Evolutionary conservation across 345 rosid genomes (phyloP).

Genomic region (Trapa bicornis): DNA sequence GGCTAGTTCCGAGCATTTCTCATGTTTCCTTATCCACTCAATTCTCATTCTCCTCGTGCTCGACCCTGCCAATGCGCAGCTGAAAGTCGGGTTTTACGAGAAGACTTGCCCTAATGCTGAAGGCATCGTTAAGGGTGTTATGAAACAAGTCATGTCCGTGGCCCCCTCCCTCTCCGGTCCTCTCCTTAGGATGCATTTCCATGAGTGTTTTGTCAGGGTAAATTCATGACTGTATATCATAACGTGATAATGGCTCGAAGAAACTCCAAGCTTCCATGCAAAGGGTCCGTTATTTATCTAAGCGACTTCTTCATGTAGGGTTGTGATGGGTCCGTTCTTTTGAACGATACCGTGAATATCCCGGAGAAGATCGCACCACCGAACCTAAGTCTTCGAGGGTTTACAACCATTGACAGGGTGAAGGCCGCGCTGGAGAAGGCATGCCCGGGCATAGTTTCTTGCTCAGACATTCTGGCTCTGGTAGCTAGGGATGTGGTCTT

Average conservation of each 20-base stretch:
- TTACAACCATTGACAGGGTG: constrained; percentile 37
- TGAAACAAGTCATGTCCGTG: constrained; percentile 18
- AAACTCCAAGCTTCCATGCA: not conserved
- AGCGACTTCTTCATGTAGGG: constrained; percentile 33
- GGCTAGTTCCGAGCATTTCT: constrained; percentile 16
- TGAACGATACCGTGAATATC: constrained; percentile 31
- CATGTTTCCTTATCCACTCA: constrained; percentile 9
- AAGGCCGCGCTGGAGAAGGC: constrained; percentile 48
- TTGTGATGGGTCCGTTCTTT: constrained; percentile 66
- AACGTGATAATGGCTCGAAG: not conserved
- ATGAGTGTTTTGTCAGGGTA: constrained; percentile 78
- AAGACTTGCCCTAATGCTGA: constrained; percentile 40
- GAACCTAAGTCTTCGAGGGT: constrained; percentile 51
- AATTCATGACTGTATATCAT: too few relatives aligned
- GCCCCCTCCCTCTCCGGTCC: constrained; percentile 48
- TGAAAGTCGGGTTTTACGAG: constrained; percentile 46
- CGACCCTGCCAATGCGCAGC: constrained; percentile 12
- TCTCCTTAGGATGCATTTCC: constrained; percentile 62
- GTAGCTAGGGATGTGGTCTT: constrained; percentile 45
- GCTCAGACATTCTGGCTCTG: constrained; percentile 61
- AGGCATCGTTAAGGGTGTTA: constrained; percentile 22
- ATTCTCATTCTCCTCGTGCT: constrained; percentile 15
- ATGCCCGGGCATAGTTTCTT: constrained; percentile 72
- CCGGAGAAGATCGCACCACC: constrained; percentile 44
- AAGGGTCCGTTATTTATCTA: too few relatives aligned